Evolutionary conservation across 345 rosid genomes (phyloP).

Genomic region (Gossypium raimondii): DNA sequence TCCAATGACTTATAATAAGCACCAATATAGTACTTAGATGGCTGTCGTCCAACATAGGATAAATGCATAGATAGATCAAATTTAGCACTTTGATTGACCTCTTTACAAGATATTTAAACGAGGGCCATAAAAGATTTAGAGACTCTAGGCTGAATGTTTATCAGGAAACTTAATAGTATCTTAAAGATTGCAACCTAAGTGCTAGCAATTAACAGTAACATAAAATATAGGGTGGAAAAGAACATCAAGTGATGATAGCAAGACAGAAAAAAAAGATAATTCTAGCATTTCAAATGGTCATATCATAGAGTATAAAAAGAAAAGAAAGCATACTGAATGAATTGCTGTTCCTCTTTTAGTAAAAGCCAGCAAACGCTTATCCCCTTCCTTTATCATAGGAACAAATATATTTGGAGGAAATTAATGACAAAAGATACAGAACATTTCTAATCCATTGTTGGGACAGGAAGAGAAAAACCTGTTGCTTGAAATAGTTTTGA

Average conservation of each 20-base stretch:
- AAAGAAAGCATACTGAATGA: conserved; percentile 62
- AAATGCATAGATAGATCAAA: not conserved
- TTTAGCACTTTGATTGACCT: conserved; percentile 5
- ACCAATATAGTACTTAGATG: not conserved
- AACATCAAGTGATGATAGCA: not conserved
- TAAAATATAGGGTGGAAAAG: not conserved
- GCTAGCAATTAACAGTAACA: conserved; percentile 1
- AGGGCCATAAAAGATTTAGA: not conserved
- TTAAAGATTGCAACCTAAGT: not conserved
- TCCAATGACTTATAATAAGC: not conserved
- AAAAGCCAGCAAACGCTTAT: conserved; percentile 80
- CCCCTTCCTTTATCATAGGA: conserved; percentile 56
- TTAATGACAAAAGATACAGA: not conserved
- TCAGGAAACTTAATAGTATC: not conserved
- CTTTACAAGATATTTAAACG: not conserved
- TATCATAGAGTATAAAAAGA: conserved; percentile 12
- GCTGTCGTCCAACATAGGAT: not conserved
- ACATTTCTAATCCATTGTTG: not conserved
- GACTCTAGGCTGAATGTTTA: not conserved
- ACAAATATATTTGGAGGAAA: conserved; percentile 8
- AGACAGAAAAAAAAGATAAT: not conserved
- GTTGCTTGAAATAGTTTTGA: conserved; percentile 63
- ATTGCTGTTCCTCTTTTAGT: conserved; percentile 74
- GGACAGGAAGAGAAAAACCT: conserved; percentile 44
- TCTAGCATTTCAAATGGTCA: not conserved